Evolutionary conservation across 2,329 filamentous ascomycete genomes (phyloP), one percentile per base, ranked within the genome.

Genomic region (Seiridium cupressi): DNA sequence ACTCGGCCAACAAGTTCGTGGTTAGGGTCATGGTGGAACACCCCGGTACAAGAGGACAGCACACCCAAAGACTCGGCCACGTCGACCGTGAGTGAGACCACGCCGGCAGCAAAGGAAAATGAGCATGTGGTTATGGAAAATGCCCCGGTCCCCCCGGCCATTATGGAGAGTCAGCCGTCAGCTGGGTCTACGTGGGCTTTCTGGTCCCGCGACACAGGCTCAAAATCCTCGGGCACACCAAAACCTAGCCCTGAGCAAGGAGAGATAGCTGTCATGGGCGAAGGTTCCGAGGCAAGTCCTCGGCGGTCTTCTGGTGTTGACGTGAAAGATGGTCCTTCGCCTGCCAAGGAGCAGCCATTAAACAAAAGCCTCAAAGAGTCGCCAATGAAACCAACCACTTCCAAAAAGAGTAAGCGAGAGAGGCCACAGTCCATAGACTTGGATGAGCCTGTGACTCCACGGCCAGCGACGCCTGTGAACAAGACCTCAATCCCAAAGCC

Each of bases 141-240:
- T 64, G 76, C 76, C 2, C 69, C 75, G 4, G 59, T 72, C 11
- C 58, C 70, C 11, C 68, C 72, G 7, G 62, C 69, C 40, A 51
- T 64, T 34, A 46, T 49, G 54, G 61, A 49, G 60, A 60, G 42
- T 59, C 74, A 59, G n/a, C 80, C 80, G 4, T 77, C 81, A 13
- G 77, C 80, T 18, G 84, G 84, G 10, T 89, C 90, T 0, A 90
- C 88, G 0, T 94, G 91, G 91, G 90, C 89, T 0, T 93, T 94
- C 65, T 94, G 90, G 90, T 92, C 88, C 11, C 84, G 82, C 51
- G 86, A 89, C 64, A 73, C 79, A 1, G 65, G 73, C 1, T 71
- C 76, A 6, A 49, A 49, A 40, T 65, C 72, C 8, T 67, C 67
- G 3, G 70, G 67, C 0, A 76, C 75, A 54, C 58, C 69, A 9